Percentiles rank a stretch among this genome's conserved stretches.
These are phyloP conservation scores for Coemansia sp. DNA, from an alignment of 192 early-diverging fungal species.

Conservation along the genomic window DNA sequence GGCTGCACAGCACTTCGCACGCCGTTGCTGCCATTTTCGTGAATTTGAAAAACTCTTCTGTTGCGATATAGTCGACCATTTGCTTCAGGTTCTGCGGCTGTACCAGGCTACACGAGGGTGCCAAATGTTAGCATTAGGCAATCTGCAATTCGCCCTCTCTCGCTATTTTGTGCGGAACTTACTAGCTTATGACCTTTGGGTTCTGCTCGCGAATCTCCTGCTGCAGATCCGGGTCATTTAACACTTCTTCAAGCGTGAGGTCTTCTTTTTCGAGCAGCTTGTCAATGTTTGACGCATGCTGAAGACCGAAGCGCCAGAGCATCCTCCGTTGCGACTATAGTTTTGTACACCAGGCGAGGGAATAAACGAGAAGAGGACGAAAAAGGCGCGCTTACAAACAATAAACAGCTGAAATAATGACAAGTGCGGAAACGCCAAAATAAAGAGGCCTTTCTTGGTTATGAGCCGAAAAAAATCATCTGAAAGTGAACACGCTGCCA, in stretches of 20 bases:
- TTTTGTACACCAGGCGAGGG: conserved; percentile 2
- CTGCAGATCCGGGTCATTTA: conserved; percentile 90
- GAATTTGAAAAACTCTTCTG: conserved; percentile 77
- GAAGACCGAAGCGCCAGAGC: conserved; percentile 95
- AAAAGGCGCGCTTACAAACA: conserved; percentile 3
- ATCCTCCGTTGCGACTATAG: conserved; percentile 40
- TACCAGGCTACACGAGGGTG: conserved; percentile 47
- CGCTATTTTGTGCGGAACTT: conserved; percentile 11
- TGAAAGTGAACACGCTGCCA: no score
- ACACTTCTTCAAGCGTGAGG: conserved; percentile 83
- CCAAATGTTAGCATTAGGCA: no score
- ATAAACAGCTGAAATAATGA: conserved; percentile 2
- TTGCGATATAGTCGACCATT: conserved; percentile 80
- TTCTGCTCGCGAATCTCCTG: conserved; percentile 95
- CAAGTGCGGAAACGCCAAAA: conserved; percentile 1
- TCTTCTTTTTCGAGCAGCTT: conserved; percentile 89
- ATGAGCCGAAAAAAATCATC: not conserved
- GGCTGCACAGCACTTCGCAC: conserved; percentile 54
- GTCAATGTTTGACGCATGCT: conserved; percentile 88
- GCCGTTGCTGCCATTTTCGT: conserved; percentile 45
- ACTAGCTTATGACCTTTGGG: conserved; percentile 80
- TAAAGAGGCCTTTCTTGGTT: not conserved
- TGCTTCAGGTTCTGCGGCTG: conserved; percentile 71
- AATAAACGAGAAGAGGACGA: conserved; percentile 4
- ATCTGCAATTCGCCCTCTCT: not conserved